Base-by-base conservation (phyloP, 495 filamentous ascomycete genomes). In the Penicillium cosmopolitanum region DNA sequence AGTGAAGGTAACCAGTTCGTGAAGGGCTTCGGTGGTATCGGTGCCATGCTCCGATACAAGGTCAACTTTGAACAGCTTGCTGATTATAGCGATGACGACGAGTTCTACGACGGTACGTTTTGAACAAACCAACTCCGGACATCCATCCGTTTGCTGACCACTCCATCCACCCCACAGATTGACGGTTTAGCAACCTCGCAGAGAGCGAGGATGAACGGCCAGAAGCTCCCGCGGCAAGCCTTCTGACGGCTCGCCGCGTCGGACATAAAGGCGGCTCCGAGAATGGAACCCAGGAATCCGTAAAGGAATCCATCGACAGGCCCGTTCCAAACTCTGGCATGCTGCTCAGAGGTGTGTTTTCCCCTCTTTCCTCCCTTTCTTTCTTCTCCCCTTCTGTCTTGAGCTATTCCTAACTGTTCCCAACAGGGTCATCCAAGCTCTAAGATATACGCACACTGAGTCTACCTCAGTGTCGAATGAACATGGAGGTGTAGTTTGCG, bases 1-100 rank as follows among this genome's bases (percentile, higher is more conserved):
- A 92, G 89, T 62, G 95, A 98, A 75, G 95, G 95, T 70, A 98
- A 98, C 77, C 95, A 98, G 80, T 98, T 98, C 80, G 95, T 98
- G 66, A 97, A 97, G 79, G 95, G 95, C 55, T 98, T 98, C 70
- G 95, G 95, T 87, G 95, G 95, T 67, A 96, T 98, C 65, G 95
- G 95, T 58, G 94, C 94, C 48, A 88, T 98, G 66, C 87, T 98
- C 70, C 91, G 95, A 61, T 98, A 98, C 86, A 98, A 97, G 81
- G 90, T 98, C 81, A 98, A 98, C 82, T 98, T 98, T 81, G 95
- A 98, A 79, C 96, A 98, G 75, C 85, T 98, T 73, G 90, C 89
- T 67, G 96, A 98, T 76, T 85, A 87, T 66, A 88, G 90, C 75
- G 94, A 97, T 76, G 95, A 98, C 76, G 95, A 98, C 81, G 93